Evolutionary conservation across 2,329 filamentous ascomycete genomes (phyloP).

Genomic region (Colletotrichum theobromicola): DNA sequence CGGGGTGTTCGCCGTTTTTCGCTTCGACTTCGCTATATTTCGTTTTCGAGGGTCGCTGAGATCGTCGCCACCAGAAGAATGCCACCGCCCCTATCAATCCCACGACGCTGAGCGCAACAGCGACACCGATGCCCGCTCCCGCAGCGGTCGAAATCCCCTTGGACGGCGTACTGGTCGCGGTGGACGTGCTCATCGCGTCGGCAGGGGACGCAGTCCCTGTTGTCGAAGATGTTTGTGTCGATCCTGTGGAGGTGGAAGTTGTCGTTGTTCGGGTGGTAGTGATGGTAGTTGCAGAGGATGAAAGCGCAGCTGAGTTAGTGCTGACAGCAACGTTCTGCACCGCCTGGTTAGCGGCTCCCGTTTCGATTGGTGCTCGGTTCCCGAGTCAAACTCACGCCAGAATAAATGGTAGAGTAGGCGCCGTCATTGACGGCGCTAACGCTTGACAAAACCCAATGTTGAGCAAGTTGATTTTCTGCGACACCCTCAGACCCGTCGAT

Average conservation of each 20-base stretch:
- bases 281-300: constrained; percentile 14
- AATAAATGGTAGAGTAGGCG: constrained; percentile 37
- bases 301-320: neutral
- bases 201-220: neutral
- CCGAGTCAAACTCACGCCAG: constrained; percentile 26
- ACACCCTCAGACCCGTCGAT: constrained; percentile 11
- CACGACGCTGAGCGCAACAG: constrained; percentile 30
- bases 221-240: neutral
- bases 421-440: constrained; percentile 33
- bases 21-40: constrained; percentile 16
- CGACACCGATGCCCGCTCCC: constrained; percentile 35
- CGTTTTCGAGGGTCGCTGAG: neutral
- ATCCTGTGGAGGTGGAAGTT: neutral
- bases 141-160: constrained; percentile 31
- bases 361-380: neutral
- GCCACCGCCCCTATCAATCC: constrained; percentile 24
- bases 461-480: constrained; percentile 29
- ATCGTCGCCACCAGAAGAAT: constrained; percentile 33
- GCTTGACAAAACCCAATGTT: constrained; percentile 39
- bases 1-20: neutral
- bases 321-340: neutral
- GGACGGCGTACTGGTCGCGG: neutral
- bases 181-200: neutral
- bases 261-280: neutral
- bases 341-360: neutral